These are phyloP conservation scores for Aaosphaeria arxii DNA, from an alignment of 2,329 filamentous ascomycete species.

Conservation along the genomic window DNA sequence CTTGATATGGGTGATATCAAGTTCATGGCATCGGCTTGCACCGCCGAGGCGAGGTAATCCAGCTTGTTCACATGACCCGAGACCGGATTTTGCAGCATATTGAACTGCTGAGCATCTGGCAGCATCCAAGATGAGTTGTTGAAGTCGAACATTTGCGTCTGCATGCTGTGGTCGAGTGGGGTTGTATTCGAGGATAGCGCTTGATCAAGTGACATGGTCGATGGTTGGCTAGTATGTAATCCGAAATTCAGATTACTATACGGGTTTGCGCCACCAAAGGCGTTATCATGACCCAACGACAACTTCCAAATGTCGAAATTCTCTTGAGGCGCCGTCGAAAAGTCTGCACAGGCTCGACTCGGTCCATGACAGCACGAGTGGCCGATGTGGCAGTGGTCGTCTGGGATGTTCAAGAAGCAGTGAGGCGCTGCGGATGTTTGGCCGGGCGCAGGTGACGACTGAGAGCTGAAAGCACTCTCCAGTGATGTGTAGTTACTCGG, in stretches of 20 bases:
- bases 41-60: slow-evolving; percentile 25
- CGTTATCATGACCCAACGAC: slow-evolving; percentile 23
- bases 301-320: slow-evolving; percentile 25
- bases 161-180: background rate
- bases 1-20: slow-evolving; percentile 7
- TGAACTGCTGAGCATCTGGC: slow-evolving; percentile 17
- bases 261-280: slow-evolving; percentile 21
- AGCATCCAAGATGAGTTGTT: slow-evolving; percentile 21
- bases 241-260: slow-evolving; percentile 11
- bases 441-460: slow-evolving; percentile 21
- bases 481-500: slow-evolving; percentile 31
- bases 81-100: slow-evolving; percentile 1
- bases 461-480: slow-evolving; percentile 24
- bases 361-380: slow-evolving; percentile 34
- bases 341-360: slow-evolving; percentile 26
- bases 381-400: slow-evolving; percentile 34
- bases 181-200: background rate
- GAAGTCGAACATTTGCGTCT: background rate
- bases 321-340: slow-evolving; percentile 18
- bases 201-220: too few species aligned
- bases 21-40: slow-evolving; percentile 23
- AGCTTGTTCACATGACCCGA: slow-evolving; percentile 17
- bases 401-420: slow-evolving; percentile 28
- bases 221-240: slow-evolving; percentile 16
- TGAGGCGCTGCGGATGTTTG: slow-evolving; percentile 8